Conservation (phyloP, 345 rosid genomes). For the Euphorbia lathyris region DNA sequence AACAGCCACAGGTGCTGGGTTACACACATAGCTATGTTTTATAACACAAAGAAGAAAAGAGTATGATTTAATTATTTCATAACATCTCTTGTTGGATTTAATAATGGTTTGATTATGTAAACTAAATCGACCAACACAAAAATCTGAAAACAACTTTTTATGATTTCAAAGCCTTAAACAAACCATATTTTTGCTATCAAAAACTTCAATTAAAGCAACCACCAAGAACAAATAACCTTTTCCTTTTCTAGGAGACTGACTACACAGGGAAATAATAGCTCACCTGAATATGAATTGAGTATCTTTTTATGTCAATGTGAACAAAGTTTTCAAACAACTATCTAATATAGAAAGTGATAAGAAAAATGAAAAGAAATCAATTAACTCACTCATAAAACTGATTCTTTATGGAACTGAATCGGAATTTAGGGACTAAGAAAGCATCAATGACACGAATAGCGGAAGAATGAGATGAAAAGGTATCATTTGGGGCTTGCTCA, state of each 20-base stretch:
- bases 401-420: constrained; percentile 68
- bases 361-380: neutral
- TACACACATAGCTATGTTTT: no score
- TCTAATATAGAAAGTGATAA: neutral
- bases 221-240: neutral
- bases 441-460: constrained; percentile 65
- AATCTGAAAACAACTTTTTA: no score
- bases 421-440: constrained; percentile 73
- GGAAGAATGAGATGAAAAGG: constrained; percentile 30
- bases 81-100: neutral
- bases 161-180: no score
- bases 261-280: neutral
- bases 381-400: constrained; percentile 60
- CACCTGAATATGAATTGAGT: neutral
- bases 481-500: constrained; percentile 37
- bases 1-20: no score
- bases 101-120: no score
- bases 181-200: no score
- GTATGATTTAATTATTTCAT: neutral
- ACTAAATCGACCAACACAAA: no score
- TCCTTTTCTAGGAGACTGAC: neutral
- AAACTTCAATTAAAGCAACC: no score
- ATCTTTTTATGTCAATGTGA: neutral
- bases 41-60: neutral
- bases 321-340: neutral